Base-by-base conservation (phyloP, 192 early-diverging fungal species). In the Coemansia sp. region DNA sequence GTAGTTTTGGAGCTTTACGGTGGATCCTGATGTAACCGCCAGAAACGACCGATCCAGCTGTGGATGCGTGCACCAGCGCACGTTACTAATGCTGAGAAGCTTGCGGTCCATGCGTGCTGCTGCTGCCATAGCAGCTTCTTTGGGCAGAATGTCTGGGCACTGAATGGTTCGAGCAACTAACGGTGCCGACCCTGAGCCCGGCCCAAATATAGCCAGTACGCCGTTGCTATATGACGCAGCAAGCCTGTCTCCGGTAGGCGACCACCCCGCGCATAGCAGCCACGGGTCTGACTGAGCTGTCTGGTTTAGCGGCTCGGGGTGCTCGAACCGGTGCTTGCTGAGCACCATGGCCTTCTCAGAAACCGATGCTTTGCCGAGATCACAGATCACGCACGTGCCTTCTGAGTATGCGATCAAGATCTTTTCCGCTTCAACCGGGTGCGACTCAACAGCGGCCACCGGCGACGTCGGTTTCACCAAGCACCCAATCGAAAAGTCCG, bases 401-500 rank as follows among this genome's bases (percentile, higher is more conserved):
- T 55, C 47, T 0, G 60, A 38, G 39, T 76, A 76, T 10, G 67
- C 63, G 40, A 76, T 52, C 42, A 76, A 42, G 5, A 76, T 23
- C 45, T 52, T 65, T 39, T 76, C 74, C 0, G 59, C 60, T 36
- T 76, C 62, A 1, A 70, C 11, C 2, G 74, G 74, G 20, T 76
- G 74, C 0, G 59, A 15, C 35, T 50, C 53, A 17, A 60, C 74
- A 7, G 51, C 42, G n/a, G 40, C 74, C 0, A 68, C 72, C 10
- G 57, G 49, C 22, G 50, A 50, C 5, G 17, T 11, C 4, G 55
- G 58, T 35, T 50, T 39, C 12, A 41, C 21, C 22, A 29, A 51
- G 21, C 62, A 65, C 4, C 60, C 67, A 5, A 76, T 50, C 8
- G 74, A 76, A 54, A 64, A 76, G 32, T 66, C 67, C 1, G 74